These are phyloP conservation scores for Pilatotrama ljubarskyi DNA, from an alignment of 768 basidiomycete species.

Conservation along the genomic window DNA sequence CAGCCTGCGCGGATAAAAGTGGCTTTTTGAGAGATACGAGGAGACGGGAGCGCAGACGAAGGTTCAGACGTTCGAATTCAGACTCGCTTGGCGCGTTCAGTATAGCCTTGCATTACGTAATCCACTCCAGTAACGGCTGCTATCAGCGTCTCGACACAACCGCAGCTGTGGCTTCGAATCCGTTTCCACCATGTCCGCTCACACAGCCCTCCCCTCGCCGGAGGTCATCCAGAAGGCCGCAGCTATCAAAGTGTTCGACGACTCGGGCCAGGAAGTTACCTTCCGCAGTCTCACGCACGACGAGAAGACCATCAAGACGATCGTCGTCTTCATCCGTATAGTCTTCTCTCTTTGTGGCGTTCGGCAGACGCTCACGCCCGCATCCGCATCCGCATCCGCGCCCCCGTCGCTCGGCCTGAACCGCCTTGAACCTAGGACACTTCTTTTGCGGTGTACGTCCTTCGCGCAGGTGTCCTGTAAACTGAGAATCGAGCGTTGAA, in stretches of 20 bases:
- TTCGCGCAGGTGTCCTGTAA: not conserved
- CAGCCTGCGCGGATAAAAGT: not conserved
- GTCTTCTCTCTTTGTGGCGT: not conserved
- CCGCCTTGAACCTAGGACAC: constrained; percentile 44
- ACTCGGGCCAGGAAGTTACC: constrained; percentile 43
- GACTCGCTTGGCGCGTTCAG: not conserved
- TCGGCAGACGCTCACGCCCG: no score
- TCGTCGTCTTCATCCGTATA: constrained; percentile 65
- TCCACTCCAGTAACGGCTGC: no score
- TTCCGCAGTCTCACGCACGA: constrained; percentile 55
- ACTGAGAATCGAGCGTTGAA: not conserved
- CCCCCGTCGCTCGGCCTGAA: not conserved
- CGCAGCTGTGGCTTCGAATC: no score
- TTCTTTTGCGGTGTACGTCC: constrained; percentile 63
- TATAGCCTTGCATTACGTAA: constrained; percentile 9
- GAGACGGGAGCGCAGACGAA: not conserved
- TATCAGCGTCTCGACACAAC: no score
- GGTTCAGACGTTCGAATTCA: no score
- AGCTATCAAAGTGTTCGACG: constrained; percentile 40
- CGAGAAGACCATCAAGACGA: constrained; percentile 53
- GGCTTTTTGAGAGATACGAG: not conserved
- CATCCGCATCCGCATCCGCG: not conserved
- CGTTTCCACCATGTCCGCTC: not conserved
- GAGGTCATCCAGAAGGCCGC: constrained; percentile 38
- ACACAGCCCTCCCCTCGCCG: constrained; percentile 8